Base-by-base conservation (phyloP, 768 basidiomycete genomes). In the Xerocomellus amylosporus region DNA sequence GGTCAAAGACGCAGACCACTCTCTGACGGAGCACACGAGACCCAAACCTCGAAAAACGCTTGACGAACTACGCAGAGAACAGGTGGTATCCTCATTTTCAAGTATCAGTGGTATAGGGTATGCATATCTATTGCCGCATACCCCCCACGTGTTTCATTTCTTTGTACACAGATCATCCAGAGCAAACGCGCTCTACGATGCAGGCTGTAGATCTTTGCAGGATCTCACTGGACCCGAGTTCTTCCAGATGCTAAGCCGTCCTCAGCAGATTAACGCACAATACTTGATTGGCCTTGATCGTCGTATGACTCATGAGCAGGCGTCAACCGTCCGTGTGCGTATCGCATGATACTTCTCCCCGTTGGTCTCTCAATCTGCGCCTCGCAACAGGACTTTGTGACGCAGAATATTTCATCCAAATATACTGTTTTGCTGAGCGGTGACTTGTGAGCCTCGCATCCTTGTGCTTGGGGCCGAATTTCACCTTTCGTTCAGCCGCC, bases 351-450 rank as follows among this genome's bases (percentile, higher is more conserved):
- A 17, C 10, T 30, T 13, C 14, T 2, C 15, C 5, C 34, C 19
- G 2, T 48, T 30, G 17, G 46, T 37, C 7, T 46, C 17, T 46
- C 17, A 51, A 17, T 26, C 33, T 43, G 46, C 28, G 36, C 36
- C 36, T 45, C 1, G 28, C 20, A 14, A 45, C 54, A 86, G 85
- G 70, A 74, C 46, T 84, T 82, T 46, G 73, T 83, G 49, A 72
- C 69, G 31, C 71, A 78, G 15, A 74, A 73, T 53, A 56, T 85
- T 7, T 74, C 77, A 36, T 62, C 74, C 19, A 77, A 75, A 42
- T 82, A 77, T 57, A 79, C 83, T 53, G 57, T 81, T 17, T 61
- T 76, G 30, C 61, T 83, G n/a, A 75, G 74, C 0, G 85, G 84
- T 10, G 75, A 74, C 68, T 82, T 85, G 86, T 87, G 63, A 64